Percentiles rank a stretch among this genome's conserved stretches.
Evolutionary conservation across 768 basidiomycete species (phyloP).

Genomic region (Kwoniella pini): DNA sequence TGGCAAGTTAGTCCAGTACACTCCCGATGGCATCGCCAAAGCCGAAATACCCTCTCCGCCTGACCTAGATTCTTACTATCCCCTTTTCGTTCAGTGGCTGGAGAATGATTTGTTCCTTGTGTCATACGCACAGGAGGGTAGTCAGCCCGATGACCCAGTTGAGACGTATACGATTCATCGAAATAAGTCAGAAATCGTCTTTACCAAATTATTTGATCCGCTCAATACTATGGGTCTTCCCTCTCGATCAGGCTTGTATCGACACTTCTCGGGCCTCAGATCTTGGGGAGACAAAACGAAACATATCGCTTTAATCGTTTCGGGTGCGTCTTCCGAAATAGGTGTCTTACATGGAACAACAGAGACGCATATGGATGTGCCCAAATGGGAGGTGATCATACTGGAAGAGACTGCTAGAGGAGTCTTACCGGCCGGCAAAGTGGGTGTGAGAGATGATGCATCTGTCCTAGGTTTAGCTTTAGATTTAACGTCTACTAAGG

Average conservation of each 20-base stretch:
- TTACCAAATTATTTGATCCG: slow-evolving; percentile 52
- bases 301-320: slow-evolving; percentile 52
- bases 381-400: slow-evolving; percentile 46
- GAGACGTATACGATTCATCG: slow-evolving; percentile 53
- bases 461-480: slow-evolving; percentile 54
- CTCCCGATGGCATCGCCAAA: slow-evolving; percentile 55
- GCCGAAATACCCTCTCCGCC: slow-evolving; percentile 47
- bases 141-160: slow-evolving; percentile 48
- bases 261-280: slow-evolving; percentile 43
- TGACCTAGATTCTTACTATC: slow-evolving; percentile 22
- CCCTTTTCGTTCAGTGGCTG: slow-evolving; percentile 54
- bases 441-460: slow-evolving; percentile 48
- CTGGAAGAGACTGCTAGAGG: slow-evolving; percentile 54
- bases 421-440: slow-evolving; percentile 50
- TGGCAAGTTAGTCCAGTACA: slow-evolving; percentile 53
- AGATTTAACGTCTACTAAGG: slow-evolving; percentile 49
- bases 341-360: slow-evolving; percentile 47
- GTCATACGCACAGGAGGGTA: slow-evolving; percentile 40
- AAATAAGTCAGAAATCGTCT: slow-evolving; percentile 40
- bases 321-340: slow-evolving; percentile 52
- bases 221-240: slow-evolving; percentile 52
- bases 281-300: slow-evolving; percentile 52
- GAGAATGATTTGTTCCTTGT: slow-evolving; percentile 58
- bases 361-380: slow-evolving; percentile 24
- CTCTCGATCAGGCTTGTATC: slow-evolving; percentile 40